Evolutionary conservation across 495 filamentous ascomycete species (phyloP).

Genomic region (Lasiosphaeria miniovina): DNA sequence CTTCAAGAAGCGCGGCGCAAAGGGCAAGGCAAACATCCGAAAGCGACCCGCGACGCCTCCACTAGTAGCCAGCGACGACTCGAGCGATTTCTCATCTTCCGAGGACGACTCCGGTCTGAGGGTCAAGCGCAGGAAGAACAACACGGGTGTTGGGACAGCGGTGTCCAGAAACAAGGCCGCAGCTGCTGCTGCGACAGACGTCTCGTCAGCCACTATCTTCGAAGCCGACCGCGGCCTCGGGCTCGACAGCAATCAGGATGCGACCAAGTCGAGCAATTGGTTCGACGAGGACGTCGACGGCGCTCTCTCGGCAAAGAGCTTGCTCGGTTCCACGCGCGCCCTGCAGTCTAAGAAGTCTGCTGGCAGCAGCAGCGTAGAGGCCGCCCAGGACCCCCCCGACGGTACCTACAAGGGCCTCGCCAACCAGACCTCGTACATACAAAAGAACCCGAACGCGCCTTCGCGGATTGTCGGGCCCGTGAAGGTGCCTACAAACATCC

Average conservation of each 20-base stretch:
- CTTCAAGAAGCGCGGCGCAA: constrained; percentile 85
- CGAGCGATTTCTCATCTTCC: constrained; percentile 64
- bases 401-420: constrained; percentile 76
- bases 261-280: constrained; percentile 92
- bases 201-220: constrained; percentile 50
- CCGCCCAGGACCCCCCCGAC: constrained; percentile 33
- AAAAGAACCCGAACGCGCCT: constrained; percentile 79
- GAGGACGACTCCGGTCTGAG: constrained; percentile 70
- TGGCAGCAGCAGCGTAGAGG: not conserved
- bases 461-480: constrained; percentile 73
- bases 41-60: constrained; percentile 83
- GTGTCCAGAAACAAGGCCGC: constrained; percentile 47
- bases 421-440: constrained; percentile 70
- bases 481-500: constrained; percentile 85
- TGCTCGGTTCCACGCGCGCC: constrained; percentile 61
- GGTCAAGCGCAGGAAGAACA: constrained; percentile 77
- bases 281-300: constrained; percentile 61
- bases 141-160: constrained; percentile 57
- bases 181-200: constrained; percentile 33
- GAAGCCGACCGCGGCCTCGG: constrained; percentile 59
- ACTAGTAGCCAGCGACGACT: constrained; percentile 48
- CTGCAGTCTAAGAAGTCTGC: constrained; percentile 15
- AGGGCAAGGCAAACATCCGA: constrained; percentile 71
- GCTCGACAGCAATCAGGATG: constrained; percentile 72
- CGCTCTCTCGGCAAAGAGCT: constrained; percentile 55